These are phyloP conservation scores for Candida insectorum DNA, from an alignment of 805 yeast species.

Conservation along the genomic window DNA sequence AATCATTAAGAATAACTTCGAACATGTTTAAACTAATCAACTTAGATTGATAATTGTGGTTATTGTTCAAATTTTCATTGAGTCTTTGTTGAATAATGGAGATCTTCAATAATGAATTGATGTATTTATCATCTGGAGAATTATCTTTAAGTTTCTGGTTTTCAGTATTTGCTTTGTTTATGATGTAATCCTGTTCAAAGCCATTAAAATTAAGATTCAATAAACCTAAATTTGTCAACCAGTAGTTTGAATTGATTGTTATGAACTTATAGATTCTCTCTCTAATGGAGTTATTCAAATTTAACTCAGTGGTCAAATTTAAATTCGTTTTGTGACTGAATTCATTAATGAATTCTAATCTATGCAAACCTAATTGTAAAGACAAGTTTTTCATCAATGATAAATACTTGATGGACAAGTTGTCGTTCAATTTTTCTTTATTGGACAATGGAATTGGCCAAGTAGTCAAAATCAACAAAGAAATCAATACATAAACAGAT, in stretches of 20 bases:
- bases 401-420: slow-evolving; percentile 32
- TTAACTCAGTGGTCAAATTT: slow-evolving; percentile 22
- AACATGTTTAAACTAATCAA: slow-evolving; percentile 41
- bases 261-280: slow-evolving; percentile 42
- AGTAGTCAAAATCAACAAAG: slow-evolving; percentile 40
- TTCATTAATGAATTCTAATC: slow-evolving; percentile 38
- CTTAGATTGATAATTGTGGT: slow-evolving; percentile 19
- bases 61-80: slow-evolving; percentile 34
- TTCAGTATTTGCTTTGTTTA: slow-evolving; percentile 27
- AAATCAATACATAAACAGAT: slow-evolving; percentile 34
- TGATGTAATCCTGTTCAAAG: slow-evolving; percentile 33
- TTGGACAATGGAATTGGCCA: slow-evolving; percentile 40
- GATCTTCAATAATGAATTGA: slow-evolving; percentile 24
- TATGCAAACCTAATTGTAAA: slow-evolving; percentile 42
- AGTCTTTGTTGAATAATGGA: slow-evolving; percentile 38
- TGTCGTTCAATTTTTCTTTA: slow-evolving; percentile 23
- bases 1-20: slow-evolving; percentile 36
- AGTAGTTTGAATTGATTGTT: slow-evolving; percentile 40
- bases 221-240: slow-evolving; percentile 39
- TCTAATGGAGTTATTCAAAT: slow-evolving; percentile 30
- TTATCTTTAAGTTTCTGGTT: slow-evolving; percentile 7
- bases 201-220: slow-evolving; percentile 28
- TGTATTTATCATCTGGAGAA: slow-evolving; percentile 17
- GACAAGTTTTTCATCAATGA: slow-evolving; percentile 38
- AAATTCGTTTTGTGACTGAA: slow-evolving; percentile 34